Base-by-base conservation (phyloP, 495 filamentous ascomycete species). In the Talaromyces liani region DNA sequence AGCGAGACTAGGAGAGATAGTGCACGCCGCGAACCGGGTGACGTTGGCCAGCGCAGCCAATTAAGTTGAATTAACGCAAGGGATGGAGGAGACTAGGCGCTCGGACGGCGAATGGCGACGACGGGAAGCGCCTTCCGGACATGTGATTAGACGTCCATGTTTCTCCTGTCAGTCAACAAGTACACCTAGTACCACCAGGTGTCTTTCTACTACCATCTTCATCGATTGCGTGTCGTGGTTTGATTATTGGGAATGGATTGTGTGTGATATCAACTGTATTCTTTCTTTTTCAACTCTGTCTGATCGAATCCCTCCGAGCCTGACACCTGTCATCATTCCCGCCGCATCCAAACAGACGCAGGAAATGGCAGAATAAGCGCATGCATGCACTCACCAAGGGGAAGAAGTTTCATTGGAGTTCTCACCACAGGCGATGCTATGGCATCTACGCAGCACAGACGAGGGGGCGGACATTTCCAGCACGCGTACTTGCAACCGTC, bases 401-500 rank as follows among this genome's bases (percentile, higher is more conserved):
- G 27, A 56, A 29, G 53, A 56, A 25, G 24, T 27, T 27, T 25
- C 22, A 27, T 34, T 63, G 31, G n/a, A 45, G 10, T 4, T 63
- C 14, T 39, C 29, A 22, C 18, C 51, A 57, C 25, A 20, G 36
- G 78, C 79, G 76, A 73, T 66, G 74, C 64, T 62, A 79, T 80
- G 77, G 73, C 69, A 70, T 72, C 71, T 65, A 67, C 69, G 69
- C 70, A 65, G 68, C 73, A 72, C 65, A 71, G 71, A 66, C 67
- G 73, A 60, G 67, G 70, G 63, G 66, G 61, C 63, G 65, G 34
- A 68, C 67, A 64, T 70, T 59, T 29, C 31, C 14, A 36, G 31
- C 27, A 58, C 16, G 56, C 56, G 29, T 25, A 58, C 69, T 62
- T 58, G 67, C 68, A 34, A 65, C 70, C 62, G 66, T 64, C 56